Evolutionary conservation across 495 filamentous ascomycete genomes (phyloP).

Genomic region (Aspergillus steynii): DNA sequence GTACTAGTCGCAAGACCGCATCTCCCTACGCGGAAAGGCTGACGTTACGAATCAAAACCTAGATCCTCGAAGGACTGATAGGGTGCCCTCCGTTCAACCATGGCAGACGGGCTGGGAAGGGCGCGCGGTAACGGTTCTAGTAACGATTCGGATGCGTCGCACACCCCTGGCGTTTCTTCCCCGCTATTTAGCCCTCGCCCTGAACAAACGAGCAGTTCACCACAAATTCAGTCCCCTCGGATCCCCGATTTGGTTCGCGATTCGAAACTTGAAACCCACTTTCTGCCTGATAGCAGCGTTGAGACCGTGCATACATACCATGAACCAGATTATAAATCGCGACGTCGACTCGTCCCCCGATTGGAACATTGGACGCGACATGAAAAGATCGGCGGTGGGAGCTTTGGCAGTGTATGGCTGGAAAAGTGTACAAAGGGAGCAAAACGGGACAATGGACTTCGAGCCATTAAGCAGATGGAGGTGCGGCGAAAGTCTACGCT

Average conservation of each 20-base stretch:
- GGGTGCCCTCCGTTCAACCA: background rate
- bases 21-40: too few relatives aligned
- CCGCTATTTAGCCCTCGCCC: background rate
- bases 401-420: constrained; percentile 36
- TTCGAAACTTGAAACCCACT: constrained; percentile 27
- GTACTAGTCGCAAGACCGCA: too few relatives aligned
- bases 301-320: constrained; percentile 24
- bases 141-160: background rate
- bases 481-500: constrained; percentile 14
- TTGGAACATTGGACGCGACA: constrained; percentile 29
- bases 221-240: background rate
- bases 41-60: background rate
- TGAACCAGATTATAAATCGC: constrained; percentile 11
- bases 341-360: constrained; percentile 7
- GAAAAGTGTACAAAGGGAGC: constrained; percentile 23
- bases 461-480: constrained; percentile 19
- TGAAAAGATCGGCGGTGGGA: constrained; percentile 27
- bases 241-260: constrained; percentile 30
- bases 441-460: background rate
- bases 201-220: background rate
- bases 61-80: background rate
- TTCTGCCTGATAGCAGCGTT: constrained; percentile 13
- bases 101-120: background rate
- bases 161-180: background rate
- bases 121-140: background rate